Conservation (phyloP, 176 grass and related monocot genomes). For the Carex cristatella region DNA sequence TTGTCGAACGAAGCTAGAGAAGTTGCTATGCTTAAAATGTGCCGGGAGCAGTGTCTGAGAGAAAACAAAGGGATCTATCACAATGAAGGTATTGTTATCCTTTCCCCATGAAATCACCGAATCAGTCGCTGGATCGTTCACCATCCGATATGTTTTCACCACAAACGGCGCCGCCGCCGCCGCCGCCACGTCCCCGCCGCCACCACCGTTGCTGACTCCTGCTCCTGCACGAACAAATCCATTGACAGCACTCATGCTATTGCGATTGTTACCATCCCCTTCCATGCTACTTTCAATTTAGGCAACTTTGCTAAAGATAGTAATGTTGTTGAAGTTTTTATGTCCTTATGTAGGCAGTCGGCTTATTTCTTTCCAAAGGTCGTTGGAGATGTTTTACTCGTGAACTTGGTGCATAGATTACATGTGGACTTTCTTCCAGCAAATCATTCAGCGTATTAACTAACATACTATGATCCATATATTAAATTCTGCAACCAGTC, state of each 20-base stretch:
- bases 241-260: not conserved
- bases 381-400: not conserved
- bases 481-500: not conserved
- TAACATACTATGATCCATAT: not conserved
- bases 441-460: too few species aligned
- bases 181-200: not conserved
- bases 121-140: slow-evolving; percentile 69
- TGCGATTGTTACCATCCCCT: not conserved
- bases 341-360: not conserved
- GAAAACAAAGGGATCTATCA: slow-evolving; percentile 73
- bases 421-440: not conserved
- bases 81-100: slow-evolving; percentile 77
- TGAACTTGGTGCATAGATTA: not conserved
- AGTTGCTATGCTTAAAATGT: slow-evolving; percentile 94
- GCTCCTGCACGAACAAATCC: not conserved
- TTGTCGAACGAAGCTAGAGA: slow-evolving; percentile 91
- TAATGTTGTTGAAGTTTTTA: not conserved
- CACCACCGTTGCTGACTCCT: not conserved
- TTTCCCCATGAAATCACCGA: slow-evolving; percentile 52
- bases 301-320: slow-evolving; percentile 19
- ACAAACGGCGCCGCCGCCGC: slow-evolving; percentile 57
- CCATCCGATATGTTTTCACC: slow-evolving; percentile 77
- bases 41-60: slow-evolving; percentile 61
- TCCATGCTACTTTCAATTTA: not conserved
- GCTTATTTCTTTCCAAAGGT: not conserved